phyloP scores from a whole-genome alignment of 108 stramenopile genomes.

The Nannochloropsis salina region DNA sequence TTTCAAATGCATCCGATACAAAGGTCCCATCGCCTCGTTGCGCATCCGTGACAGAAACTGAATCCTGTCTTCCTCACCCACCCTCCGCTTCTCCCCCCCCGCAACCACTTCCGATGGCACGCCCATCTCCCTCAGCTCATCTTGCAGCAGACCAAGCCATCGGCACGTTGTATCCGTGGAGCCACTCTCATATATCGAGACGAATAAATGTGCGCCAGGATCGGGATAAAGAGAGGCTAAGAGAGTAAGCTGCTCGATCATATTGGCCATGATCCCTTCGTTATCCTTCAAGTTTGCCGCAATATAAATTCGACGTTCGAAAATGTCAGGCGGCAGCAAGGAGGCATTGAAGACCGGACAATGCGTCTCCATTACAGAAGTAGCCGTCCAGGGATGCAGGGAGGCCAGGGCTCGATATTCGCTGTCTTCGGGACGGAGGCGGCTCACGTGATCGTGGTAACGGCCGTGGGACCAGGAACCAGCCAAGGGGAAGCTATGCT shows the following conservation, averaged over 20 bases:
- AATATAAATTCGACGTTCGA: background rate
- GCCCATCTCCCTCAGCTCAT: background rate
- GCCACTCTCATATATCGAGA: background rate
- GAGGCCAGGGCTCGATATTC: conserved; percentile 2
- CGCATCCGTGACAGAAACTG: background rate
- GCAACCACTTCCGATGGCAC: conserved; percentile 1
- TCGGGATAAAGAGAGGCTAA: conserved; percentile 2
- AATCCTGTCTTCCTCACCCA: background rate
- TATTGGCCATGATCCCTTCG: background rate
- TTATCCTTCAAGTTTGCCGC: background rate
- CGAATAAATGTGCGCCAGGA: background rate
- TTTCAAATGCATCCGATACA: background rate
- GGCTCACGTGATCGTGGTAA: background rate
- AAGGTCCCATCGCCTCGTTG: background rate
- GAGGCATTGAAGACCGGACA: conserved; percentile 11
- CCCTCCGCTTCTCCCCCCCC: conserved; percentile 7
- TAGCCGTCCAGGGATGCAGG: background rate
- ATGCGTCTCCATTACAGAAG: background rate
- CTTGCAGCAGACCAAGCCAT: background rate
- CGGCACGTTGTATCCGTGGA: background rate
- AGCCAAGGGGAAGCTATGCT: background rate
- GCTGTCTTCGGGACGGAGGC: background rate
- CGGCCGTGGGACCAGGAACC: conserved; percentile 4
- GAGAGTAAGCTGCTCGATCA: background rate
- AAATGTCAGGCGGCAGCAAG: background rate